These are phyloP conservation scores for Phalaenopsis hybrid DNA, from an alignment of 116 monocot species.

Conservation along the genomic window DNA sequence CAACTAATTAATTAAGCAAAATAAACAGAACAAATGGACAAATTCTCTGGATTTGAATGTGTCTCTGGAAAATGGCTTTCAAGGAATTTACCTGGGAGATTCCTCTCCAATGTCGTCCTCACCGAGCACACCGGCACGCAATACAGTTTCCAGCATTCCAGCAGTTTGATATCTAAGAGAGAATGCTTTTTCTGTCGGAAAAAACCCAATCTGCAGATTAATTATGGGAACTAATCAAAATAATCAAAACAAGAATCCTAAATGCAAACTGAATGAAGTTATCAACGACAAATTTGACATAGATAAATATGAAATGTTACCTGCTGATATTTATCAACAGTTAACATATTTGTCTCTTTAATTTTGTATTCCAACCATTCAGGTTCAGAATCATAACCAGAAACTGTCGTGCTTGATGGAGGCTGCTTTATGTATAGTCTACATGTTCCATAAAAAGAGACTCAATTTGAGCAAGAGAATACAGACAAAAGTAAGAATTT, in stretches of 20 bases:
- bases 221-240: constrained; percentile 19
- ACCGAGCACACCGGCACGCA: constrained; percentile 84
- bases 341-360: constrained; percentile 95
- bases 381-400: constrained; percentile 42
- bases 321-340: constrained; percentile 96
- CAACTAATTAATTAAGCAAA: background rate
- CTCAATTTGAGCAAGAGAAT: background rate
- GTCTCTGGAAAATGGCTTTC: background rate
- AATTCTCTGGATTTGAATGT: background rate
- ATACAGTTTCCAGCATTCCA: constrained; percentile 88
- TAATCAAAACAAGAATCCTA: background rate
- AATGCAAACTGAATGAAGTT: constrained; percentile 6
- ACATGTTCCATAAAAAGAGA: constrained; percentile 12
- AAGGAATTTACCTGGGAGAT: constrained; percentile 54
- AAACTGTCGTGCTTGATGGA: constrained; percentile 45
- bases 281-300: no score
- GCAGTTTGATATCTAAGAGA: constrained; percentile 92
- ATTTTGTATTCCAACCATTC: constrained; percentile 98
- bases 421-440: constrained; percentile 87
- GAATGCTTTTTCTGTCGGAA: constrained; percentile 81
- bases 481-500: background rate
- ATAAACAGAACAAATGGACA: background rate
- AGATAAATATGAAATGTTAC: constrained; percentile 19
- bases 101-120: constrained; percentile 96
- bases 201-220: constrained; percentile 85